Conservation (phyloP, 2,329 filamentous ascomycete genomes). For the Elsinoe fawcettii region DNA sequence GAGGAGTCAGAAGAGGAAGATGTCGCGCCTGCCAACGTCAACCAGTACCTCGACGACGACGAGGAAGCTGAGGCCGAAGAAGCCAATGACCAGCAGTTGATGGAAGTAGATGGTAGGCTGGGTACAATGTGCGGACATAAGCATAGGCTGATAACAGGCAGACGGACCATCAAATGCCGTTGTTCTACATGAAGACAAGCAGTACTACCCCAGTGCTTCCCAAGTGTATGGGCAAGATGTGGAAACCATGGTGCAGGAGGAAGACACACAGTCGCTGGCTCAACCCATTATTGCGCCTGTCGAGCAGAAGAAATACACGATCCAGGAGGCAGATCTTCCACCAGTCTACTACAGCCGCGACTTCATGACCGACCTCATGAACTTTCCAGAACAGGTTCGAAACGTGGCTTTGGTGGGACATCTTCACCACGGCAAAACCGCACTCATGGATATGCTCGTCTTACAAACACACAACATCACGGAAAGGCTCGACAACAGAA, state of each 20-base stretch:
- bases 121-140: conserved; percentile 20
- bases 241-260: conserved; percentile 91
- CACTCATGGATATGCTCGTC: conserved; percentile 97
- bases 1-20: conserved; percentile 82
- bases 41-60: conserved; percentile 71
- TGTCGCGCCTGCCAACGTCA: conserved; percentile 64
- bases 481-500: conserved; percentile 69
- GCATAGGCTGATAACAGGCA: conserved; percentile 37
- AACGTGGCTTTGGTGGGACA: conserved; percentile 91
- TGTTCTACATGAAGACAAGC: conserved; percentile 97
- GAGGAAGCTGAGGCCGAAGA: conserved; percentile 50
- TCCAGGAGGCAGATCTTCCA: conserved; percentile 85
- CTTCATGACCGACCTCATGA: conserved; percentile 95
- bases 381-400: conserved; percentile 86
- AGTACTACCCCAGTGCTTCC: conserved; percentile 97
- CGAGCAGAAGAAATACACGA: conserved; percentile 89
- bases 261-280: conserved; percentile 86
- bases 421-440: conserved; percentile 94
- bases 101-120: conserved; percentile 80
- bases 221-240: conserved; percentile 93
- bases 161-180: conserved; percentile 91
- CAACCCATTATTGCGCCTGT: conserved; percentile 91
- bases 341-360: conserved; percentile 78
- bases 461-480: conserved; percentile 86
- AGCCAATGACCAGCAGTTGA: conserved; percentile 68